A percentile compares a stretch with the other conserved stretches of the same genome.
Evolutionary conservation across 2,329 filamentous ascomycete genomes (phyloP).

Genomic region (Ceratocystis destructans): DNA sequence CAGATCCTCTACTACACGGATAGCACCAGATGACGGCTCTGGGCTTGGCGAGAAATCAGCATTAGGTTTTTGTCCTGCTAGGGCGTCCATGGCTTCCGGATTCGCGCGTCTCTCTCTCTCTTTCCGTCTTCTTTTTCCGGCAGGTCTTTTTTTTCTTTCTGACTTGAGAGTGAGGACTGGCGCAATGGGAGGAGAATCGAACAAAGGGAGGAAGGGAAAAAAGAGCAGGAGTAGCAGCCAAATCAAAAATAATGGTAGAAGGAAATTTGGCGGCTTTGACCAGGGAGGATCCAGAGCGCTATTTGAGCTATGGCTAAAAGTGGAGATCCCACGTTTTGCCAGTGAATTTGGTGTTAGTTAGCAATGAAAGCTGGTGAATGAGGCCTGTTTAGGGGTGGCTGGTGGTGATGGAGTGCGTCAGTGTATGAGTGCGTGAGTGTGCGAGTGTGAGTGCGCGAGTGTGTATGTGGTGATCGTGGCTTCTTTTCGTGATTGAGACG

Average conservation of each 20-base stretch:
- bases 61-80: neutral
- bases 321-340: constrained; percentile 6
- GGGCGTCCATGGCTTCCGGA: constrained; percentile 10
- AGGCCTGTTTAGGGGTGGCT: neutral
- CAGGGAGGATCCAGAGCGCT: constrained; percentile 6
- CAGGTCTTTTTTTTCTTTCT: too few relatives aligned
- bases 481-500: neutral
- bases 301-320: constrained; percentile 8
- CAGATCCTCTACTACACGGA: constrained; percentile 55
- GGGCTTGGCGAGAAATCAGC: neutral
- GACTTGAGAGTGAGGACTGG: too few relatives aligned
- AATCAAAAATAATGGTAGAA: neutral
- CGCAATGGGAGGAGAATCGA: neutral
- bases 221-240: neutral
- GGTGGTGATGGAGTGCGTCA: neutral
- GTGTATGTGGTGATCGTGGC: neutral
- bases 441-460: neutral
- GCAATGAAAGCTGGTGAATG: neutral
- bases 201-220: neutral
- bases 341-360: neutral
- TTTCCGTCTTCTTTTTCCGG: neutral
- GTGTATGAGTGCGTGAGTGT: too few relatives aligned
- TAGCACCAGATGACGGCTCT: constrained; percentile 30
- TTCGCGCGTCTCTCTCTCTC: neutral
- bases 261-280: constrained; percentile 1